Percentiles rank a stretch among this genome's conserved stretches.
These are phyloP conservation scores for Spathaspora boniae DNA, from an alignment of 805 yeast genomes.

Conservation along the genomic window DNA sequence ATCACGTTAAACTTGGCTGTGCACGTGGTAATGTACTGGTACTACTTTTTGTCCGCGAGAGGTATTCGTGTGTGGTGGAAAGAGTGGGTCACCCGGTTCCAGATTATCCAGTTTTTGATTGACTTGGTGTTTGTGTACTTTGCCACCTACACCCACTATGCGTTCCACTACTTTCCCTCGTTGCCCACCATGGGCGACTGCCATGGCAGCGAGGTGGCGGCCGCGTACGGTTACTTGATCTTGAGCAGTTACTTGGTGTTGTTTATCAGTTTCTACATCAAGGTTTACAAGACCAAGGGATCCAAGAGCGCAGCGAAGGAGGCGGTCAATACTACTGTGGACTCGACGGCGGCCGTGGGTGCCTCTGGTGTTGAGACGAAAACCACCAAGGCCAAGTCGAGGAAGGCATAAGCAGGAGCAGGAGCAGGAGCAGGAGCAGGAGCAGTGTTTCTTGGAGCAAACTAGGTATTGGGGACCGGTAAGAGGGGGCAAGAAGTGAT, in stretches of 20 bases:
- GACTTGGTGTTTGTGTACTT: conserved; percentile 90
- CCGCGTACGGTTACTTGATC: conserved; percentile 84
- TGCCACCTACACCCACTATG: conserved; percentile 89
- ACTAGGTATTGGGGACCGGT: too few species aligned
- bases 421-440: too few species aligned
- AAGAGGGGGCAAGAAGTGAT: too few species aligned
- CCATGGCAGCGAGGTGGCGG: conserved; percentile 90
- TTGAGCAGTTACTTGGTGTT: conserved; percentile 84
- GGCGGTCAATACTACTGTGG: conserved; percentile 9
- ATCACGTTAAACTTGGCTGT: conserved; percentile 85
- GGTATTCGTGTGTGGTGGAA: conserved; percentile 99
- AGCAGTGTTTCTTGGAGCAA: too few species aligned
- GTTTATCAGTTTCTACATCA: conserved; percentile 90
- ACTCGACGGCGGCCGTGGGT: conserved; percentile 6
- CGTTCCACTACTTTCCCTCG: conserved; percentile 55
- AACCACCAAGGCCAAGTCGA: conserved; percentile 22
- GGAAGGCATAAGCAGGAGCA: conserved; percentile 39
- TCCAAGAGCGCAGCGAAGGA: conserved; percentile 12
- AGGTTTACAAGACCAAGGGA: conserved; percentile 60
- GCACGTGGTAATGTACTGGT: conserved; percentile 97
- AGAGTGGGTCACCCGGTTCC: conserved; percentile 97
- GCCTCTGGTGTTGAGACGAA: conserved; percentile 14
- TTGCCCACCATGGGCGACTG: conserved; percentile 80
- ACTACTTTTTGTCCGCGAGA: conserved; percentile 88
- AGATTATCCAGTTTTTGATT: conserved; percentile 86